Evolutionary conservation across 768 basidiomycete genomes (phyloP), one percentile per base, ranked within the genome.

Genomic region (Lactifluus rugatus): DNA sequence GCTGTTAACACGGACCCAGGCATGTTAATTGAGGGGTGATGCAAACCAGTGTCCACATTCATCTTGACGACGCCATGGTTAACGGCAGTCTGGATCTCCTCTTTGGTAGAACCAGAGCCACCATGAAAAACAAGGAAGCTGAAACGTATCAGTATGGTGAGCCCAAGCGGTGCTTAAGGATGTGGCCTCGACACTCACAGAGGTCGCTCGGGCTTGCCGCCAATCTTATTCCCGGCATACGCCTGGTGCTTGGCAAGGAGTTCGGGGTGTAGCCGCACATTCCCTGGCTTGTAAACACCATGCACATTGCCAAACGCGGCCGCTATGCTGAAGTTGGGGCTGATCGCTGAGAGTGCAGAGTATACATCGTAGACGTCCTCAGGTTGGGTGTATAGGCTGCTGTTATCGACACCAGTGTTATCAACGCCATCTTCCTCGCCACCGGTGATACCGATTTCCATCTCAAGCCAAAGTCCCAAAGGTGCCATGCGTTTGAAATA

Each of bases 371-470:
- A 95, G 67, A 99, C 84, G 66, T 99, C 95, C 66, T 92, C 87
- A 39, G 96, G 94, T 73, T 99, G 96, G 26, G 96, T 99, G 81
- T 99, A 99, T 68, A 98, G 78, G 59, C 81, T 81, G 47, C 85
- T 77, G 75, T 98, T 99, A 76, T 99, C 96, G 62, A 93, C 93
- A 42, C 78, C 83, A 47, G 92, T 87, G 81, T 99, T 99, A 76
- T 99, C 95, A 49, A 99, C 96, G 70, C 96, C 95, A 69, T 98
- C 96, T 72, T 99, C 96, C 73, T 99, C 96, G 67, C 96, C 96
- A 68, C 96, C 96, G 51, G 96, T 99, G 74, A 99, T 98, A 69
- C 96, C 96, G 71, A 99, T 99, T 75, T 99, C 96, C 96, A 99
- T 99, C 81, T 99, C 96, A 72, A 99, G 91, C 92, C 92, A 99